Evolutionary conservation across 2,329 filamentous ascomycete species (phyloP).

Genomic region (Capronia epimyces): DNA sequence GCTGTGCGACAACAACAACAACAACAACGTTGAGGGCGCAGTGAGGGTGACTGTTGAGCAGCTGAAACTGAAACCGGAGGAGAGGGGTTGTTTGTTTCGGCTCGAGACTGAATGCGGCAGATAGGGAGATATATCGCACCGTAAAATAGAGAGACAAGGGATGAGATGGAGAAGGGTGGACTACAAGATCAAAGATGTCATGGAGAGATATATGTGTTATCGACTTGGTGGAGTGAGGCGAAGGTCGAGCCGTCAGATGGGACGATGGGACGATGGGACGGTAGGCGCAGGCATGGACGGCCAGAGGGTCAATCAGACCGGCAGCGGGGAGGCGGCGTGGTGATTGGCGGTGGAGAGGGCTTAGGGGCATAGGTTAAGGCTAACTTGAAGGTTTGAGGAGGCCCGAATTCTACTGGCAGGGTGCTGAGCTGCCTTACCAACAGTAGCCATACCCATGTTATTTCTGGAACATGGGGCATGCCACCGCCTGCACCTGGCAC

Average conservation of each 20-base stretch:
- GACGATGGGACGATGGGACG: neutral
- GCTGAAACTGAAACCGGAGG: too few relatives aligned
- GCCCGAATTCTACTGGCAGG: too few relatives aligned
- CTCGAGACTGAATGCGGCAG: neutral
- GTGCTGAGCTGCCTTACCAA: neutral
- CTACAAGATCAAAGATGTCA: conserved; percentile 3
- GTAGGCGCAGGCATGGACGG: neutral
- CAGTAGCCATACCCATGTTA: neutral
- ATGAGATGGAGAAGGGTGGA: conserved; percentile 1
- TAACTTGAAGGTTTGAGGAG: too few relatives aligned
- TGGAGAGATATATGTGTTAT: conserved; percentile 4
- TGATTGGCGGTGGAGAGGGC: neutral
- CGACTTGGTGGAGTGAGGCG: conserved; percentile 11
- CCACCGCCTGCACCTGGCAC: too few relatives aligned
- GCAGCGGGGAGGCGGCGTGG: neutral
- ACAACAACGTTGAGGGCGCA: too few relatives aligned
- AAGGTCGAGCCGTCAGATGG: neutral
- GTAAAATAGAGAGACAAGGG: neutral
- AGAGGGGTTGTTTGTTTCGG: neutral
- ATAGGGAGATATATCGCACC: neutral
- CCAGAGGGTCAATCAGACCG: neutral
- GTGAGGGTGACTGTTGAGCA: neutral
- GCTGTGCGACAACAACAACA: conserved; percentile 1
- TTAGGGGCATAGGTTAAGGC: too few relatives aligned
- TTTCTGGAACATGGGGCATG: conserved; percentile 15